Evolutionary conservation across 2,329 filamentous ascomycete genomes (phyloP).

Genomic region (Aureobasidium sp.): DNA sequence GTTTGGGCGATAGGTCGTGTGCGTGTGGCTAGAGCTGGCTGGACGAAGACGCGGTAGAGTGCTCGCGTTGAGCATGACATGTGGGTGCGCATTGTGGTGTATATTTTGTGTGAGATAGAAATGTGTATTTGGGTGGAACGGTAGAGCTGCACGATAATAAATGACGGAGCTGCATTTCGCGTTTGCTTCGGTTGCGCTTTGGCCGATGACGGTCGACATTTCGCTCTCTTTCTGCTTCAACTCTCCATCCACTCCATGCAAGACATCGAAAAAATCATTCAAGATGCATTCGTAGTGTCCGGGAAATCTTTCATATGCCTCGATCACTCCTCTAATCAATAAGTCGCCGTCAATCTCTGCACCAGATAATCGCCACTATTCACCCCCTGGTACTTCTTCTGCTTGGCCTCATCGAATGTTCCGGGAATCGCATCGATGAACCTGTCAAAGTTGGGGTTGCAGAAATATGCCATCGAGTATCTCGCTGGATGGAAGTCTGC

Average conservation of each 20-base stretch:
- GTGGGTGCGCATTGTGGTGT: neutral
- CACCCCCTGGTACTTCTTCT: conserved; percentile 73
- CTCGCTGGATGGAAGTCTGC: conserved; percentile 57
- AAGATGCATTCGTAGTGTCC: too few relatives aligned
- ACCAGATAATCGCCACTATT: conserved; percentile 75
- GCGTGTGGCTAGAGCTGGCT: conserved; percentile 19
- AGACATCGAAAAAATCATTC: too few relatives aligned
- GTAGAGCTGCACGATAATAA: too few relatives aligned
- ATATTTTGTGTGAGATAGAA: too few relatives aligned
- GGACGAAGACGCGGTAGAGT: conserved; percentile 37
- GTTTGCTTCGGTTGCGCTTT: neutral
- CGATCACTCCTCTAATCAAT: conserved; percentile 18
- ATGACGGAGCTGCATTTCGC: neutral
- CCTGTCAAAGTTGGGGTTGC: conserved; percentile 71
- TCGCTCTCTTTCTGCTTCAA: neutral
- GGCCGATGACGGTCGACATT: neutral
- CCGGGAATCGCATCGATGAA: conserved; percentile 74
- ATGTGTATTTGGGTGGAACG: neutral
- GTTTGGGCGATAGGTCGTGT: neutral
- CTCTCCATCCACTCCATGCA: neutral
- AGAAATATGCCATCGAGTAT: conserved; percentile 90
- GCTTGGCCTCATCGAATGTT: conserved; percentile 54
- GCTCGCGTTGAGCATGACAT: conserved; percentile 20
- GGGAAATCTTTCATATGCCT: too few relatives aligned
- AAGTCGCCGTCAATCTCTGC: conserved; percentile 66